These are phyloP conservation scores for Capsicum pubescens DNA, from an alignment of 257 asterid genomes.

Conservation along the genomic window DNA sequence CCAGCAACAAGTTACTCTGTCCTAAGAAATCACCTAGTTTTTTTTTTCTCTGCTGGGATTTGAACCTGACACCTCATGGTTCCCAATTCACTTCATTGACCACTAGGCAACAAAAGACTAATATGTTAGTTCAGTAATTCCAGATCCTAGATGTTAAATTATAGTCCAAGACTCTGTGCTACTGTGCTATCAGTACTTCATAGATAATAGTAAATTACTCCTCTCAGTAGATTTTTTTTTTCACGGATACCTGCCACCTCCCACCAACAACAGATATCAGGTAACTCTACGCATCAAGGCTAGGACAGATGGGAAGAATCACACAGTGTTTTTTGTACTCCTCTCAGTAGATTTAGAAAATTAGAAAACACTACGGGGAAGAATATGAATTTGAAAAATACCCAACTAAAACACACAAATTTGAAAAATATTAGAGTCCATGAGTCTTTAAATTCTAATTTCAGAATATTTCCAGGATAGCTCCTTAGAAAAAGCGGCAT, in stretches of 20 bases:
- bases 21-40: not conserved
- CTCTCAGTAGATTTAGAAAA: not conserved
- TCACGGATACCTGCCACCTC: too few relatives aligned
- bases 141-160: constrained; percentile 5
- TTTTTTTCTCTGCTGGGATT: not conserved
- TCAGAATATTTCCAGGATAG: not conserved
- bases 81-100: not conserved
- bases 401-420: not conserved
- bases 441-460: not conserved
- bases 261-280: too few relatives aligned
- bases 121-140: not conserved
- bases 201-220: not conserved
- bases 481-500: constrained; percentile 18
- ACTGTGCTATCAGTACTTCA: not conserved
- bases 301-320: too few relatives aligned
- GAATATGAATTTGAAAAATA: not conserved
- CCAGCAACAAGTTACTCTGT: not conserved
- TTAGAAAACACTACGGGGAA: not conserved
- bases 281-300: too few relatives aligned
- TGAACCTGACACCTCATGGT: not conserved
- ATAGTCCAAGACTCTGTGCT: not conserved
- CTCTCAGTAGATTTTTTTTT: not conserved
- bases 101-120: not conserved
- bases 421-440: not conserved
- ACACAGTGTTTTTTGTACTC: not conserved